A percentile compares a stretch with the other conserved stretches of the same genome.
phyloP scores from a whole-genome alignment of 2,329 filamentous ascomycete genomes.

The Penicillium sp. region DNA sequence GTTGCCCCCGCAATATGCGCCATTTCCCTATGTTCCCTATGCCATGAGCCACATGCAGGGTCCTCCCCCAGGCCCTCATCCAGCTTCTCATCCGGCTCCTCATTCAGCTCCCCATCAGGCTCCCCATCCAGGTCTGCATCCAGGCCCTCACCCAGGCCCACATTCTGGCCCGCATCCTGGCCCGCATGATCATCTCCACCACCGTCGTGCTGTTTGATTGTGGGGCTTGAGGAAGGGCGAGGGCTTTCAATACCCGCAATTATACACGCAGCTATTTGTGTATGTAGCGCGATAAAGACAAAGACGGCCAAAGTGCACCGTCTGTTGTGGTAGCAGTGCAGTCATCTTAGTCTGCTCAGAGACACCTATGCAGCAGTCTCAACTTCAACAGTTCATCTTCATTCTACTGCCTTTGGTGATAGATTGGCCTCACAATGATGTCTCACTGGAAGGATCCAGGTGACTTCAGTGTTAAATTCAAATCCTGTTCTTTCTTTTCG shows the following conservation, averaged over 20 bases:
- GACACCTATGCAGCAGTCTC: neutral
- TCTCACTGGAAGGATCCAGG: neutral
- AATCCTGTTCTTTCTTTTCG: neutral
- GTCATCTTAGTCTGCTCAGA: neutral
- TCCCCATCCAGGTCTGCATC: neutral
- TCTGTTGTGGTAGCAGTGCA: neutral
- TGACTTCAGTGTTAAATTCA: neutral
- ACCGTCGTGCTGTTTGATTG: neutral
- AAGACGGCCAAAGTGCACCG: neutral
- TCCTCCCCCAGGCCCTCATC: slow-evolving; percentile 8
- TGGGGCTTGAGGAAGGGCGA: neutral
- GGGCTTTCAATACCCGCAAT: too few species aligned
- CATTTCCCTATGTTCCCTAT: slow-evolving; percentile 27
- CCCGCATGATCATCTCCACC: neutral
- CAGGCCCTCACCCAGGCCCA: neutral
- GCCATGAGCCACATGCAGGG: neutral
- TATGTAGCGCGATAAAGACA: neutral
- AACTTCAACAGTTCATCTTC: neutral
- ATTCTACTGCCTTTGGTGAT: neutral
- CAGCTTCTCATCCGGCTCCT: neutral
- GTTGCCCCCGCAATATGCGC: slow-evolving; percentile 28
- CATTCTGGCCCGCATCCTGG: neutral
- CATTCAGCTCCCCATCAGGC: neutral
- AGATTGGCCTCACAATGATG: neutral
- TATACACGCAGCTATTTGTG: neutral